Base-by-base conservation (phyloP, 179 eudicot genomes). In the Pouteria campechiana region DNA sequence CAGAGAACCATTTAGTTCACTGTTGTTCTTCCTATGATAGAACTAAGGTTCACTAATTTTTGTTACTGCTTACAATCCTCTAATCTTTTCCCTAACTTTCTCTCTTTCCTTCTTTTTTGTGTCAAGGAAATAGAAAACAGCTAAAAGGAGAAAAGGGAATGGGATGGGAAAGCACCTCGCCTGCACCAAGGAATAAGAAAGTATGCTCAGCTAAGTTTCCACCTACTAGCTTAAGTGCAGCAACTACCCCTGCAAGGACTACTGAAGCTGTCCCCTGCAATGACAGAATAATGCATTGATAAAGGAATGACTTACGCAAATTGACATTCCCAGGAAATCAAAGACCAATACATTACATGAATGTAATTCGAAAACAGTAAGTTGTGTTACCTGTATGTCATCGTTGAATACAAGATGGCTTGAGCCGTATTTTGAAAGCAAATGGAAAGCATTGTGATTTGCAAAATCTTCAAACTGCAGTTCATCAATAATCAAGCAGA, bases 261-360 rank as follows among this genome's bases (percentile, higher is more conserved):
- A 89, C 97, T 54, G 93, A 65, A 25, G 95, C 97, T 32, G 95
- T 89, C 40, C 98, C 98, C 98, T 90, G 88, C 44, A 67, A 48
- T 9, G 43, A 29, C 20, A 36, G 0, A 23, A 32, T 17, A 22
- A 12, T 11, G 28, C 14, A 5, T 7, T 17, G 24, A 37, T 9
- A 5, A 22, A 64, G n/a, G n/a, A n/a, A n/a, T n/a, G n/a, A n/a
- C n/a, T n/a, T n/a, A n/a, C n/a, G n/a, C n/a, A n/a, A n/a, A n/a
- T n/a, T n/a, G n/a, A n/a, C n/a, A n/a, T n/a, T n/a, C n/a, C n/a
- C n/a, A n/a, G n/a, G n/a, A n/a, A n/a, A n/a, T n/a, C n/a, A n/a
- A n/a, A n/a, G n/a, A n/a, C n/a, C n/a, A n/a, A n/a, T n/a, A n/a
- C n/a, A n/a, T n/a, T n/a, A n/a, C n/a, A n/a, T n/a, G n/a, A n/a